phyloP scores from a whole-genome alignment of 345 rosid genomes.

The Viola odorata region DNA sequence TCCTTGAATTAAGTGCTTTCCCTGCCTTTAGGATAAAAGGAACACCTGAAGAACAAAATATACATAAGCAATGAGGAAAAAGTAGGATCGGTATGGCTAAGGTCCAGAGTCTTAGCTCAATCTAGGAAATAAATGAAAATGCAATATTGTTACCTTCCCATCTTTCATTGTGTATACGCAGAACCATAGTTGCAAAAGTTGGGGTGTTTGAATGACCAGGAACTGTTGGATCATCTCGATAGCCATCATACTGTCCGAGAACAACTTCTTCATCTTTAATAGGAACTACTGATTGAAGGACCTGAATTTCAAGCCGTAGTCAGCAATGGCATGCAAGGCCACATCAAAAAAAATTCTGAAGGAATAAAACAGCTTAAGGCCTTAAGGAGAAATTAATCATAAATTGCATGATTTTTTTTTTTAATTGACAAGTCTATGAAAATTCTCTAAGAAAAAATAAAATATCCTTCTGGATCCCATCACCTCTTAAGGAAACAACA shows the following conservation, averaged over 20 bases:
- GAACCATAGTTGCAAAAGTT: slow-evolving; percentile 79
- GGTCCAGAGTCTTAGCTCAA: not conserved
- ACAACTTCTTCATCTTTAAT: slow-evolving; percentile 90
- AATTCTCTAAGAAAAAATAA: too few species aligned
- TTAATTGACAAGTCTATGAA: not conserved
- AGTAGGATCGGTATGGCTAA: not conserved
- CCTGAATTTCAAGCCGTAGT: slow-evolving; percentile 40
- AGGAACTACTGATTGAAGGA: slow-evolving; percentile 89
- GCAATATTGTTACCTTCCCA: slow-evolving; percentile 72
- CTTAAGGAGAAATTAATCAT: not conserved
- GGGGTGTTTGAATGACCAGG: slow-evolving; percentile 91
- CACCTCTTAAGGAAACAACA: not conserved
- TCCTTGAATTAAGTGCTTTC: slow-evolving; percentile 90
- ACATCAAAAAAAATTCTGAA: not conserved
- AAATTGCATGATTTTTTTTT: not conserved
- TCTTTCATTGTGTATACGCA: slow-evolving; percentile 89
- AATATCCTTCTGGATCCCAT: too few species aligned
- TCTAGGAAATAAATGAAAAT: not conserved
- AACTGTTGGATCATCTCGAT: slow-evolving; percentile 90
- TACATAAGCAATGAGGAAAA: slow-evolving; percentile 6
- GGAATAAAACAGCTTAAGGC: not conserved
- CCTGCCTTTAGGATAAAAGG: slow-evolving; percentile 97
- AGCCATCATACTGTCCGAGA: slow-evolving; percentile 93
- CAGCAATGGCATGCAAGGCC: slow-evolving; percentile 14
- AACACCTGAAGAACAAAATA: slow-evolving; percentile 55